Evolutionary conservation across 1,284 basidiomycete genomes (phyloP).

Genomic region (Sporisorium scitamineum): DNA sequence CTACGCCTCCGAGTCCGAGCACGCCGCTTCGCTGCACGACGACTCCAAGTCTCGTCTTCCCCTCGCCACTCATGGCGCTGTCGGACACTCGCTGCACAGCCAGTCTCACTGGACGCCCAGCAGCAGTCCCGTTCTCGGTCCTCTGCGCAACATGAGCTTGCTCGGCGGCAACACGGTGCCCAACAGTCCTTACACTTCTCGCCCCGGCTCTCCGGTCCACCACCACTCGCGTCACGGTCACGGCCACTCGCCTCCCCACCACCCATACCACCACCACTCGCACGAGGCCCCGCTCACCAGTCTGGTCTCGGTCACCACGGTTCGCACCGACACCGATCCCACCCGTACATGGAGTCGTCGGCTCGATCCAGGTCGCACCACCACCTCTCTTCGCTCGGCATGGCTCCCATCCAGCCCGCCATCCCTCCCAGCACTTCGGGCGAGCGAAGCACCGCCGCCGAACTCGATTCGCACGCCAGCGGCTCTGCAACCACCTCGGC

Average conservation of each 20-base stretch:
- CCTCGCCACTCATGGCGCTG: conserved; percentile 9
- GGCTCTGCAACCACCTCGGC: conserved; percentile 49
- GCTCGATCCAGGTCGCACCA: conserved; percentile 63
- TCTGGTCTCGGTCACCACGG: conserved; percentile 65
- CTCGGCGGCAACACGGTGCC: conserved; percentile 64
- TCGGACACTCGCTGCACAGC: conserved; percentile 22
- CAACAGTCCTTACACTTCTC: conserved; percentile 62
- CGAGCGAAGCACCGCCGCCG: conserved; percentile 64
- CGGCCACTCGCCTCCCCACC: conserved; percentile 42
- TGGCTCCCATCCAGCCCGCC: conserved; percentile 31
- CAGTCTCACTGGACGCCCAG: conserved; percentile 64
- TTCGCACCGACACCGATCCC: conserved; percentile 64
- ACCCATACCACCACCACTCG: conserved; percentile 40
- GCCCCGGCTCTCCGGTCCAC: conserved; percentile 61
- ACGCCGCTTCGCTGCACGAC: conserved; percentile 37
- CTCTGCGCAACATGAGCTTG: conserved; percentile 66
- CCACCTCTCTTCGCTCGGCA: conserved; percentile 61
- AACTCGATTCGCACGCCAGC: conserved; percentile 38
- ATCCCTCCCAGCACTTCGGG: conserved; percentile 59
- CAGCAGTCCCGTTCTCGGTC: conserved; percentile 66
- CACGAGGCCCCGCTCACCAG: conserved; percentile 62
- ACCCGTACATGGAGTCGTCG: conserved; percentile 59
- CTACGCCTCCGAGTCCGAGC: conserved; percentile 59
- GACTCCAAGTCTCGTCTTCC: conserved; percentile 38
- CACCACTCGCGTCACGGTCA: conserved; percentile 34